Base-by-base conservation (phyloP, 2,329 filamentous ascomycete genomes). In the Hypomyces perniciosus region DNA sequence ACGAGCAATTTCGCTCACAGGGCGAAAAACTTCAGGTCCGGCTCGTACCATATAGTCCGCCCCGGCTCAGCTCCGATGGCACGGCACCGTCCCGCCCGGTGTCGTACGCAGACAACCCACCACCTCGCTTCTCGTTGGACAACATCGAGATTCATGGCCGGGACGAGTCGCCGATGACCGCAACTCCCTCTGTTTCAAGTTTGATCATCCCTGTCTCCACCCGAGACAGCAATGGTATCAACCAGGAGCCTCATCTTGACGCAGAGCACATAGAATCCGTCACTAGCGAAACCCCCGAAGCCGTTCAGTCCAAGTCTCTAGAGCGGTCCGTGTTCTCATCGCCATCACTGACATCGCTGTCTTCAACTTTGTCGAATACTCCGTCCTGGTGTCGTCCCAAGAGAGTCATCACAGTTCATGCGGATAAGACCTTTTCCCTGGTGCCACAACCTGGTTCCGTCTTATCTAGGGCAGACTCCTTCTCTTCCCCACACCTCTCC, bases 341-440 rank as follows among this genome's bases (percentile, higher is more conserved):
- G n/a, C 50, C 51, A 12, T 38, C 51, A 10, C 49, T 50, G 28
- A 30, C 51, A n/a, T 50, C 40, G 8, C 38, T 48, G 4, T 61
- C 58, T 12, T 62, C 65, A 42, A 40, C 30, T 52, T 31, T 39
- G n/a, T 39, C 50, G 9, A 26, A 62, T 26, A 59, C 65, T 8
- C 54, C 65, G 20, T 62, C 65, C 9, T 46, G 46, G 37, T 61
- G 62, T 42, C 65, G 65, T 35, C 42, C 48, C 8, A 61, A 55
- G 20, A 63, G 73, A 54, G 61, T 74, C 30, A 73, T 83, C 52
- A 72, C 71, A 48, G 66, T 83, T 29, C 72, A 81, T 57, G 63
- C 77, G 5, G 76, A 83, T 63, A 80, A 80, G 65, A 83, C 79
- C 4, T 83, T 83, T 58, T 79, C 78, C 12, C 64, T 82, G 50